These are phyloP conservation scores for Solidago caesia DNA, from an alignment of 129 eudicot genomes.

Conservation along the genomic window DNA sequence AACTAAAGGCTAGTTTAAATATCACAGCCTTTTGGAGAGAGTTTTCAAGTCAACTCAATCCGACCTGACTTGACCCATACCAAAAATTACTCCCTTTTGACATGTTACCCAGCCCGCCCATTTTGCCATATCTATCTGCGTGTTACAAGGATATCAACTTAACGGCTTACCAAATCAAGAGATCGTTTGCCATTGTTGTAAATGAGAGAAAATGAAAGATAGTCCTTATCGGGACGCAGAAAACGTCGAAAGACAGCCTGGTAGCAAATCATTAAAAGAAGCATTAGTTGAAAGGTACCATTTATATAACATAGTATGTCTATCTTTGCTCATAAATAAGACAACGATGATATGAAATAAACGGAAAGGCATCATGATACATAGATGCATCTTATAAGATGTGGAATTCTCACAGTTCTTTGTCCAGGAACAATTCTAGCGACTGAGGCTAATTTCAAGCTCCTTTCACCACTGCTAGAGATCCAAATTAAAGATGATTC, in stretches of 20 bases:
- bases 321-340: not conserved
- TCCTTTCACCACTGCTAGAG: conserved; percentile 74
- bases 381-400: conserved; percentile 19
- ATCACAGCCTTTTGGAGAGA: no score
- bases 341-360: conserved; percentile 15
- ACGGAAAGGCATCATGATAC: conserved; percentile 7
- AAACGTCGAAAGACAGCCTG: conserved; percentile 86
- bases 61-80: not conserved
- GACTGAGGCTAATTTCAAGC: conserved; percentile 77
- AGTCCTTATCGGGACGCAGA: conserved; percentile 81
- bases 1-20: no score
- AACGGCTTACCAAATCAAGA: conserved; percentile 81
- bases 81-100: not conserved
- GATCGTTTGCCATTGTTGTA: conserved; percentile 87
- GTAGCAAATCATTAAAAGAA: not conserved
- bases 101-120: not conserved
- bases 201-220: conserved; percentile 88
- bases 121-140: not conserved
- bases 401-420: conserved; percentile 71
- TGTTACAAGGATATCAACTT: not conserved
- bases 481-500: conserved; percentile 79
- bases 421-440: conserved; percentile 92
- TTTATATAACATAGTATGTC: not conserved
- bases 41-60: not conserved
- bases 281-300: conserved; percentile 4